These are phyloP conservation scores for Corylus americana DNA, from an alignment of 306 rosid species.

Conservation along the genomic window DNA sequence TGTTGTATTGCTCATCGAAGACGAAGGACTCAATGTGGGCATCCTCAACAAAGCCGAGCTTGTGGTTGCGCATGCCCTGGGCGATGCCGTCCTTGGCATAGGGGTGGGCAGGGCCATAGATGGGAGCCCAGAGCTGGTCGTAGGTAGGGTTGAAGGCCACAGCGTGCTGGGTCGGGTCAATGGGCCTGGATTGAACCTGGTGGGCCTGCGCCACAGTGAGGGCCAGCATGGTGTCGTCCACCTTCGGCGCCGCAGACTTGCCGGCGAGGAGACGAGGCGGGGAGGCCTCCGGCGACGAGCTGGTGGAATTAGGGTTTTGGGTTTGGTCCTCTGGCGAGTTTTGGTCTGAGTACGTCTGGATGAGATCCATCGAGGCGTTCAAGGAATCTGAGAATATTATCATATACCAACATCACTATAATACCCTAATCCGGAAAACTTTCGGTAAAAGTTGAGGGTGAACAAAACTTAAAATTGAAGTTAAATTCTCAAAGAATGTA, in stretches of 20 bases:
- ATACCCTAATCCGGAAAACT: too few species aligned
- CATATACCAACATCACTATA: too few species aligned
- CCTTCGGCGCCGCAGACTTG: constrained; percentile 78
- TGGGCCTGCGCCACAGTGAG: constrained; percentile 55
- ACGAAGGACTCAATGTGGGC: constrained; percentile 81
- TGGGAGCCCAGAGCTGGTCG: constrained; percentile 95
- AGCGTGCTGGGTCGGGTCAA: constrained; percentile 76
- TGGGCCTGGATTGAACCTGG: constrained; percentile 46
- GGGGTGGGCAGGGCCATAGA: constrained; percentile 88
- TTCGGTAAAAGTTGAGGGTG: too few species aligned
- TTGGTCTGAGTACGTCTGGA: constrained; percentile 57
- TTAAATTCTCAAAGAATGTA: too few species aligned
- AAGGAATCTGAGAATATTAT: neutral
- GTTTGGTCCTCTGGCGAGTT: constrained; percentile 20
- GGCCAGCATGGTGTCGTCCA: constrained; percentile 90
- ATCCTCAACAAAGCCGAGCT: constrained; percentile 87
- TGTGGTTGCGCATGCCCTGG: constrained; percentile 96
- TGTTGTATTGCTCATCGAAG: constrained; percentile 94
- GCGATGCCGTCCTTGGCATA: constrained; percentile 92
- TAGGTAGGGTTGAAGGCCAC: constrained; percentile 83
- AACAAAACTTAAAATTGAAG: too few species aligned
- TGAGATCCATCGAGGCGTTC: constrained; percentile 62
- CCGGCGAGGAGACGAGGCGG: constrained; percentile 74
- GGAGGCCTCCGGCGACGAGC: constrained; percentile 53
- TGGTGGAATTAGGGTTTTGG: constrained; percentile 46